Base-by-base conservation (phyloP, 306 rosid genomes). In the Hippophae tibetana region DNA sequence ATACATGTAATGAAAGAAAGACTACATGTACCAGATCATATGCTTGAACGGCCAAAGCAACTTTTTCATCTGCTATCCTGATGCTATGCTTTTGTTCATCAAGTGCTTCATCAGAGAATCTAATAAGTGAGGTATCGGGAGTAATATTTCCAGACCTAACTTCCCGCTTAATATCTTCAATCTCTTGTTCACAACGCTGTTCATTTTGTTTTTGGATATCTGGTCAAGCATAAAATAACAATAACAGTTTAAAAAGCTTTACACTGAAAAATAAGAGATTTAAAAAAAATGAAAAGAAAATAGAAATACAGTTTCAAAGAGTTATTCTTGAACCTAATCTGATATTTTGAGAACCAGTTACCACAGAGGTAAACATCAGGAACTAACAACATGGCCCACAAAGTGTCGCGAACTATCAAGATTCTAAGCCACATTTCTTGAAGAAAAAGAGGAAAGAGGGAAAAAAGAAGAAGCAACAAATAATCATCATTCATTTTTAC, bases 81-180 rank as follows among this genome's bases (percentile, higher is more conserved):
- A 87, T 73, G 76, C 96, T 87, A 69, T 92, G 98, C 75, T 87
- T 92, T 72, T 92, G 99, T 75, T 92, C 96, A 75, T 92, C 99
- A 74, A 88, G 89, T 43, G 95, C 95, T 67, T 88, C 99, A 70
- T 90, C 90, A 10, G 89, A 90, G 79, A 86, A 87, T 74, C 90
- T 71, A 59, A 71, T 68, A 71, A 78, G 85, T 13, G 94, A 81
- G 48, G 79, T 60, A 65, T 81, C 77, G 10, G 84, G 85, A 18
- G 83, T 75, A 75, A 81, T 77, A 70, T 80, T 85, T 67, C 96
- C 96, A 62, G 93, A 77, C 64, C 77, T 80, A 53, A 87, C 80
- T 57, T 85, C 89, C 42, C 78, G 70, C 68, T 81, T 80, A 62
- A 92, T 81, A 47, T 85, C 93, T 76, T 88, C 96, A 58, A 92